Conservation (phyloP, 805 yeast species). For the Teunomyces barrocoloradensis region DNA sequence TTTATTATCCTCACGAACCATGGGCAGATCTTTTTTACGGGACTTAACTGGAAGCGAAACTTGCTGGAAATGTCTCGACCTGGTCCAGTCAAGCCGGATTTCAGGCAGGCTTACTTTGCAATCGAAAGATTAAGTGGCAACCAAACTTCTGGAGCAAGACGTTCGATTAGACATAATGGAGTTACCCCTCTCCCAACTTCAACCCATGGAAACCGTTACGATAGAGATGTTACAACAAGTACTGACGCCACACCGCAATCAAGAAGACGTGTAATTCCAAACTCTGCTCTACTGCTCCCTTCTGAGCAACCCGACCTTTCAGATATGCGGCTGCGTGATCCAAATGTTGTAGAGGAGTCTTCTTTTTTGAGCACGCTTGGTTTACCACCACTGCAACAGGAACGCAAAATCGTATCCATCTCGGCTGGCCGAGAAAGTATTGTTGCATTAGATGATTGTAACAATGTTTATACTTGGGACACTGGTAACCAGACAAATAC, state of each 20-base stretch:
- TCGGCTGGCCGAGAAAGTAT: constrained; percentile 66
- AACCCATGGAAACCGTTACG: constrained; percentile 9
- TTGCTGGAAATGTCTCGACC: constrained; percentile 20
- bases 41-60: constrained; percentile 27
- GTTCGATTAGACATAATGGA: constrained; percentile 10
- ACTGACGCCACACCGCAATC: constrained; percentile 3
- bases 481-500: constrained; percentile 24
- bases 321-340: background rate
- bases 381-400: constrained; percentile 12
- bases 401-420: constrained; percentile 42
- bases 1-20: constrained; percentile 54
- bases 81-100: constrained; percentile 20
- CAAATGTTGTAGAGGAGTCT: constrained; percentile 6
- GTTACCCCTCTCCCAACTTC: constrained; percentile 5
- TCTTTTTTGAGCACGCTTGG: constrained; percentile 22
- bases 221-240: constrained; percentile 3
- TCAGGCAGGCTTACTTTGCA: constrained; percentile 12
- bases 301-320: constrained; percentile 13
- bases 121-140: background rate
- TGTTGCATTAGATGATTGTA: constrained; percentile 52
- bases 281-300: constrained; percentile 22
- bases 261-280: constrained; percentile 12
- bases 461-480: constrained; percentile 65
- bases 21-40: constrained; percentile 59
- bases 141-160: constrained; percentile 4